Evolutionary conservation across 306 rosid genomes (phyloP).

Genomic region (Pachyrhizus erosus): DNA sequence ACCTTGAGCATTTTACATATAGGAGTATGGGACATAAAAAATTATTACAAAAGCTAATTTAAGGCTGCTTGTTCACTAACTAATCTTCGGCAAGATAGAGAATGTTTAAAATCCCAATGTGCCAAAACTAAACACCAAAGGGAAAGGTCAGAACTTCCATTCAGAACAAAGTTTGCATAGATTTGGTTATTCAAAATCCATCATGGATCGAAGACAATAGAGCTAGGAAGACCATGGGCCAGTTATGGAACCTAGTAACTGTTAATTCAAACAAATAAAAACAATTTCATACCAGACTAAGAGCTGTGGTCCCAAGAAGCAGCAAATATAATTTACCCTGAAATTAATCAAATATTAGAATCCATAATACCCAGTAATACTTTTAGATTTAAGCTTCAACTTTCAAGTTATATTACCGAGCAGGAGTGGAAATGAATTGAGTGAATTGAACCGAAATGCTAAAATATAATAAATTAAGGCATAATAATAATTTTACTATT

Average conservation of each 20-base stretch:
- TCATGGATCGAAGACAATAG: constrained; percentile 3
- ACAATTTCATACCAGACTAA: constrained; percentile 79
- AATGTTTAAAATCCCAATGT: constrained; percentile 10
- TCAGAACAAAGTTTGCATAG: constrained; percentile 9
- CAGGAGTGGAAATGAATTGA: background rate
- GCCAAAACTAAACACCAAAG: constrained; percentile 3
- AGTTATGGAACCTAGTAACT: constrained; percentile 9
- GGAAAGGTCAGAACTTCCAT: constrained; percentile 9
- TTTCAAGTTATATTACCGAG: constrained; percentile 34
- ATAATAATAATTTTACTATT: background rate
- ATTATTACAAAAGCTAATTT: constrained; percentile 5
- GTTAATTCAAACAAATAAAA: constrained; percentile 40
- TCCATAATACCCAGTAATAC: background rate
- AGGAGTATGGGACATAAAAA: background rate
- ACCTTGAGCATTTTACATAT: background rate
- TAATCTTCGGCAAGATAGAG: constrained; percentile 7
- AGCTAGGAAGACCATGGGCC: constrained; percentile 4
- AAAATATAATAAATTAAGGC: background rate
- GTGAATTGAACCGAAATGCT: background rate
- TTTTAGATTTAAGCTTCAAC: constrained; percentile 32
- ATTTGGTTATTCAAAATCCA: constrained; percentile 32
- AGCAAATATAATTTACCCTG: constrained; percentile 92
- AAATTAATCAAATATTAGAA: constrained; percentile 45
- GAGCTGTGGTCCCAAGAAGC: constrained; percentile 97
- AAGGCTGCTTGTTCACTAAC: constrained; percentile 22